Base-by-base conservation (phyloP, 73 alveolate genomes). In the Blepharisma stoltei region DNA sequence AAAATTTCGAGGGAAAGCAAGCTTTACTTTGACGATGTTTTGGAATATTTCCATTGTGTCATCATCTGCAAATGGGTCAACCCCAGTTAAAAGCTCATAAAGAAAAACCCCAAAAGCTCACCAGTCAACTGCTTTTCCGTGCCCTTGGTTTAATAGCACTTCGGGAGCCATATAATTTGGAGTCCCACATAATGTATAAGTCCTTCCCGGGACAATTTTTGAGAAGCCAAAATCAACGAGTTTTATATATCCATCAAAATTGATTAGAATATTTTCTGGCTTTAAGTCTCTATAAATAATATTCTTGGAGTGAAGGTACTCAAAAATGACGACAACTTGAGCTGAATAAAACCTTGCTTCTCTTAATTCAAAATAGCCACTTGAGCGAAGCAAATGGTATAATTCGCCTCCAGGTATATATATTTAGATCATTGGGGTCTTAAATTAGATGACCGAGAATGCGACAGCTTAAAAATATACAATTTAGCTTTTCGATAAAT, bases 81-180 rank as follows among this genome's bases (percentile, higher is more conserved):
- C 82, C 14, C 97, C 97, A 32, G 94, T 94, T 55, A 89, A 83
- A 95, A 91, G 88, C 78, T 89, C 95, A 86, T 89, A 91, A 47
- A 89, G 84, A 68, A 91, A 82, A 47, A 91, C 83, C 27, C 97
- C 97, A 49, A 91, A 70, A 38, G 95, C 88, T 96, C 98, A 92
- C 98, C 98, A 92, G 80, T 94, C 98, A 32, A 94, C 99, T 9
- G 99, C 96, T 86, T 95, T 95, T 55, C 98, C 98, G 79, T 95
- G 99, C 66, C 99, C 99, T 88, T 93, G 73, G 83, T 90, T 90
- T 54, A 95, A 87, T 52, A 95, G 86, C 60, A 95, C 93, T 84
- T 95, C 99, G 25, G 99, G 99, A 54, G 99, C 99, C 88, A 95
- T 81, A 94, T 95, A 95, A 83, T 95, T 98, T 32, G 99, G 99